phyloP scores from a whole-genome alignment of 805 yeast species.

The Wickerhamomyces chaumierensis region DNA sequence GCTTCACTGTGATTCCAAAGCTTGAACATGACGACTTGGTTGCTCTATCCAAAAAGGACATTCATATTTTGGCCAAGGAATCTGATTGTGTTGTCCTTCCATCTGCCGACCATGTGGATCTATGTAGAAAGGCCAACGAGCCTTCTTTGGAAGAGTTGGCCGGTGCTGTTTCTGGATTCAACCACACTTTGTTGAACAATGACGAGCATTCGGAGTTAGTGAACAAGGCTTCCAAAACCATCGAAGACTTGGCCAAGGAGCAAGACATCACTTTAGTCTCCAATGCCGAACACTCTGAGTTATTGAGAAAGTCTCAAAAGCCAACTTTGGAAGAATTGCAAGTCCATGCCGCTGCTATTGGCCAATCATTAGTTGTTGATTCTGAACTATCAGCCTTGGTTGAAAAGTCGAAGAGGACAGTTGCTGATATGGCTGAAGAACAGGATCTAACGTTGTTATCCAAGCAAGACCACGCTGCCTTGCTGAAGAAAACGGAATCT shows the following conservation, averaged over 20 bases:
- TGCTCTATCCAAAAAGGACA: conserved; percentile 9
- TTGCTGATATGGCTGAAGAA: conserved; percentile 16
- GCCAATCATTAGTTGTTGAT: conserved; percentile 7
- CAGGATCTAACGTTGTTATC: conserved; percentile 13
- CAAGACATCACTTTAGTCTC: conserved; percentile 3
- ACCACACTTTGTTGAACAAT: conserved; percentile 11
- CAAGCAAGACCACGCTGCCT: conserved; percentile 3
- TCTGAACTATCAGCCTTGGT: conserved; percentile 6
- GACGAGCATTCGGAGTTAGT: conserved; percentile 9
- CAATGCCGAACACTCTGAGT: conserved; percentile 3
- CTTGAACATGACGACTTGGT: conserved; percentile 12
- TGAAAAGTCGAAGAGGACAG: conserved; percentile 12
- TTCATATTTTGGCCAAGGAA: conserved; percentile 15
- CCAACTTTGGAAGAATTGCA: conserved; percentile 12
- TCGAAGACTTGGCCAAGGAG: conserved; percentile 11
- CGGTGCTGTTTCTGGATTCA: conserved; percentile 4
- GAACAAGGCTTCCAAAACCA: conserved; percentile 8
- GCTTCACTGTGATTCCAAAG: conserved; percentile 17
- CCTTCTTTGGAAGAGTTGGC: conserved; percentile 16
- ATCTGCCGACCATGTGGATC: conserved; percentile 5
- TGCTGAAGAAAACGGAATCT: conserved; percentile 3
- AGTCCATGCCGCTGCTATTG: conserved; percentile 1
- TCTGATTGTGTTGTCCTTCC: conserved; percentile 6
- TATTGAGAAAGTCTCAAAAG: conserved; percentile 7
- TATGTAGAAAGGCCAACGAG: conserved; percentile 11